Percentiles rank a stretch among this genome's conserved stretches.
These are phyloP conservation scores for Talaromyces sp. DNA, from an alignment of 2,329 filamentous ascomycete genomes.

Conservation along the genomic window DNA sequence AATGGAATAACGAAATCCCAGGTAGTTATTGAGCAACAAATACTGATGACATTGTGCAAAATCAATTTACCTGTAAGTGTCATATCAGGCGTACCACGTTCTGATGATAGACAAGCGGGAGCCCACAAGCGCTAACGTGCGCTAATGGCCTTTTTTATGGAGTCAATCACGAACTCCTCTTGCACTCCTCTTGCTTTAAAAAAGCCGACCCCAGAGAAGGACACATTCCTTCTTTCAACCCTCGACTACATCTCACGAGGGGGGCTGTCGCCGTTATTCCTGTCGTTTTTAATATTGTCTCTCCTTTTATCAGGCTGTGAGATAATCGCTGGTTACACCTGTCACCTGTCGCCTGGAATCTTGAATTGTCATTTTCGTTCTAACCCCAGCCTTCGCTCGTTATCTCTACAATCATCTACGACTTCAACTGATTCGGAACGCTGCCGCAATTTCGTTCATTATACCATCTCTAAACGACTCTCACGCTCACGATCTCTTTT, in stretches of 20 bases:
- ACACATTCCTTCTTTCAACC: background rate
- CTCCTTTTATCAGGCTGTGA: background rate
- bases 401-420: background rate
- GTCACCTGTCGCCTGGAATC: background rate
- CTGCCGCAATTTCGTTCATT: conserved; percentile 2
- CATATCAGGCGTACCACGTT: background rate
- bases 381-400: conserved; percentile 2
- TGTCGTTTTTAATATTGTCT: background rate
- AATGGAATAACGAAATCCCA: background rate
- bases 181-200: background rate
- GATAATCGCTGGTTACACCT: background rate
- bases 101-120: background rate
- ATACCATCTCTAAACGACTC: background rate
- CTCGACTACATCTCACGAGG: conserved; percentile 3
- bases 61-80: background rate
- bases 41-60: too few relatives aligned
- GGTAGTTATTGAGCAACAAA: background rate
- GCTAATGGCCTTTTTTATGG: conserved; percentile 7
- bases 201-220: background rate
- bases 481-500: background rate
- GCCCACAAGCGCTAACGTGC: background rate
- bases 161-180: conserved; percentile 3
- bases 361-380: background rate
- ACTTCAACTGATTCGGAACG: background rate
- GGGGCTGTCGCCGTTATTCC: background rate